Percentiles rank a stretch among this genome's conserved stretches.
These are phyloP conservation scores for Austroboletus niveus DNA, from an alignment of 1,284 basidiomycete species.

Conservation along the genomic window DNA sequence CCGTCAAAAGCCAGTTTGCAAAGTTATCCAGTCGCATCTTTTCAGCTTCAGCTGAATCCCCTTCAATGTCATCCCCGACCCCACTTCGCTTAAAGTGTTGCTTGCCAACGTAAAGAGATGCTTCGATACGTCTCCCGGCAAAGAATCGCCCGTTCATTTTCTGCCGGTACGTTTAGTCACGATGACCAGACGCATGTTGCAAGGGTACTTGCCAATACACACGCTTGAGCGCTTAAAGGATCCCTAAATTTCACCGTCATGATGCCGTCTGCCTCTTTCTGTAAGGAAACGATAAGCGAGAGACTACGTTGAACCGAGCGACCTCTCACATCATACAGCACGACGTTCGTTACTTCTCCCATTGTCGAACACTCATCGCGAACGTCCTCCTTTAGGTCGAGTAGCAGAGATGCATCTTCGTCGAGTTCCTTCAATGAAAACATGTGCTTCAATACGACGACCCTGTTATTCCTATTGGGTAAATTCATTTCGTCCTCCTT, in stretches of 20 bases:
- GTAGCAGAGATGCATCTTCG: constrained; percentile 81
- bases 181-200: background rate
- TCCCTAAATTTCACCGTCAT: constrained; percentile 98
- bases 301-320: background rate
- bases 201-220: constrained; percentile 66
- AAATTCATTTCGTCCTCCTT: constrained; percentile 48
- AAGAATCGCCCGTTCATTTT: constrained; percentile 98
- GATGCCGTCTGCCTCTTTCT: constrained; percentile 92
- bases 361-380: constrained; percentile 89
- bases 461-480: constrained; percentile 61
- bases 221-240: constrained; percentile 83
- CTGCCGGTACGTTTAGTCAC: constrained; percentile 36
- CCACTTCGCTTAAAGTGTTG: constrained; percentile 81
- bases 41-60: constrained; percentile 70
- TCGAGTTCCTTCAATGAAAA: constrained; percentile 88
- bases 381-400: constrained; percentile 96
- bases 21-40: constrained; percentile 85
- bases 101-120: constrained; percentile 77
- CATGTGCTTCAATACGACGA: constrained; percentile 95
- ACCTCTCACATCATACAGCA: constrained; percentile 87
- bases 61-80: constrained; percentile 54
- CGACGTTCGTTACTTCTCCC: constrained; percentile 95
- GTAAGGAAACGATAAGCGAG: constrained; percentile 6
- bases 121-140: constrained; percentile 80
- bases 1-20: constrained; percentile 80